These are phyloP conservation scores for Penicillium argentinense DNA, from an alignment of 495 filamentous ascomycete species.

Conservation along the genomic window DNA sequence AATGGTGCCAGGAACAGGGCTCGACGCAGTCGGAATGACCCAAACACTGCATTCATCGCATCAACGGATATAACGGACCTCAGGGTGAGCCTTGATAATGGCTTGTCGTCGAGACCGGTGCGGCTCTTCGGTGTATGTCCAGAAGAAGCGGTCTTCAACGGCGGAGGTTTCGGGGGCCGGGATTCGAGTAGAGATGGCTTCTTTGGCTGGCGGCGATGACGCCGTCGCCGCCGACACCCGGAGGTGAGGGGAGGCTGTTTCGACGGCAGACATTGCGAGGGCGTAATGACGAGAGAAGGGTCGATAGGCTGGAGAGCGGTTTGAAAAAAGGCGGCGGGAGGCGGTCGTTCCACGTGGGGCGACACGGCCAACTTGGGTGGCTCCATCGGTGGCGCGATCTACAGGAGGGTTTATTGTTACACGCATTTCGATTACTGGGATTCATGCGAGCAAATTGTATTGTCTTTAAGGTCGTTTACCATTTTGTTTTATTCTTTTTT, in stretches of 20 bases:
- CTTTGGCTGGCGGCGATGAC: conserved; percentile 13
- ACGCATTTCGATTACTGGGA: too few relatives aligned
- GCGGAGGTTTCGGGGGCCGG: conserved; percentile 34
- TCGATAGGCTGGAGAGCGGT: background rate
- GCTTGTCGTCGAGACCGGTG: conserved; percentile 85
- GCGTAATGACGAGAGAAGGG: conserved; percentile 12
- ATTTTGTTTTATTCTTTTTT: background rate
- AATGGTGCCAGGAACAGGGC: background rate
- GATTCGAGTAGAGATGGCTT: conserved; percentile 27
- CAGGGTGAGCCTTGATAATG: conserved; percentile 98
- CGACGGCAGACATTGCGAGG: conserved; percentile 33
- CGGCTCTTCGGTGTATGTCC: conserved; percentile 99
- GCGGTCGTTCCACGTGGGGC: conserved; percentile 42
- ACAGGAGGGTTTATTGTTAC: too few relatives aligned
- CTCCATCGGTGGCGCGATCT: conserved; percentile 21
- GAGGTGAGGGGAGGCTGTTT: conserved; percentile 39
- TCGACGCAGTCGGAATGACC: background rate
- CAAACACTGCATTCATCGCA: background rate
- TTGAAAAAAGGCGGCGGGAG: conserved; percentile 22
- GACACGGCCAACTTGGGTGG: conserved; percentile 28
- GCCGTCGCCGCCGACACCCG: conserved; percentile 37
- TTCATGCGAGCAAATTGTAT: conserved; percentile 1
- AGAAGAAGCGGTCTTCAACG: conserved; percentile 65
- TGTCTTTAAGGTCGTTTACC: background rate
- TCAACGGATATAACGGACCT: conserved; percentile 53